A percentile compares a stretch with the other conserved stretches of the same genome.
Conservation (phyloP, 1,284 basidiomycete genomes). For the Coniferiporia sulphurascens region DNA sequence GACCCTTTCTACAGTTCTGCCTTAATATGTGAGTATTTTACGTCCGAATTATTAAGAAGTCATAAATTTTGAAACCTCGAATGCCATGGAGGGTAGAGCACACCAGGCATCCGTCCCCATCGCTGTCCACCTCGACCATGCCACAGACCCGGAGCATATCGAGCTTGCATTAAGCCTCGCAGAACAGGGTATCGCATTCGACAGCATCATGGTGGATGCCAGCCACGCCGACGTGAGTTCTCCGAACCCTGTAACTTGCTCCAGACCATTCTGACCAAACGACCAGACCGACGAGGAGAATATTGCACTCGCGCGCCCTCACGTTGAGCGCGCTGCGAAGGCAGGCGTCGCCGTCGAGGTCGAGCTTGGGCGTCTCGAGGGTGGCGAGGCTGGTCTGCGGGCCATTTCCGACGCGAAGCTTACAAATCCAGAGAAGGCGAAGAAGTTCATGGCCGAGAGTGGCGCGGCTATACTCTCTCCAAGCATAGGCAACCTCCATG, state of each 20-base stretch:
- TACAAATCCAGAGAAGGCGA: conserved; percentile 41
- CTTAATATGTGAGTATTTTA: conserved; percentile 33
- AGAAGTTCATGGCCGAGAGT: conserved; percentile 39
- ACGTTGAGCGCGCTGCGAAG: conserved; percentile 39
- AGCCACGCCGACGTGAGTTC: conserved; percentile 40
- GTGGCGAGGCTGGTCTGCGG: conserved; percentile 44
- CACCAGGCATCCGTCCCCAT: conserved; percentile 45
- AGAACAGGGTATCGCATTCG: conserved; percentile 43
- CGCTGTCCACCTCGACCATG: conserved; percentile 46
- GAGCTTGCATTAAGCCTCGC: conserved; percentile 43
- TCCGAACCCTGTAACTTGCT: background rate
- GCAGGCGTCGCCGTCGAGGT: conserved; percentile 43
- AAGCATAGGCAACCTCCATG: conserved; percentile 46
- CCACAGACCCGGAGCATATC: conserved; percentile 43
- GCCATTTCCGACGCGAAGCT: conserved; percentile 45
- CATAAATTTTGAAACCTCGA: background rate
- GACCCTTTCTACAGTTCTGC: conserved; percentile 44
- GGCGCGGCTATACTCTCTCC: conserved; percentile 43
- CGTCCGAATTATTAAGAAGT: background rate
- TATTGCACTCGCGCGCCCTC: conserved; percentile 40
- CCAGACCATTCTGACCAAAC: background rate
- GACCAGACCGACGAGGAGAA: conserved; percentile 45
- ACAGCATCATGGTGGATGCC: conserved; percentile 50
- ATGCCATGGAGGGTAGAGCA: conserved; percentile 26
- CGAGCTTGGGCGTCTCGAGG: conserved; percentile 48